Evolutionary conservation across 2,329 filamentous ascomycete species (phyloP).

Genomic region (Claviceps sorghi): DNA sequence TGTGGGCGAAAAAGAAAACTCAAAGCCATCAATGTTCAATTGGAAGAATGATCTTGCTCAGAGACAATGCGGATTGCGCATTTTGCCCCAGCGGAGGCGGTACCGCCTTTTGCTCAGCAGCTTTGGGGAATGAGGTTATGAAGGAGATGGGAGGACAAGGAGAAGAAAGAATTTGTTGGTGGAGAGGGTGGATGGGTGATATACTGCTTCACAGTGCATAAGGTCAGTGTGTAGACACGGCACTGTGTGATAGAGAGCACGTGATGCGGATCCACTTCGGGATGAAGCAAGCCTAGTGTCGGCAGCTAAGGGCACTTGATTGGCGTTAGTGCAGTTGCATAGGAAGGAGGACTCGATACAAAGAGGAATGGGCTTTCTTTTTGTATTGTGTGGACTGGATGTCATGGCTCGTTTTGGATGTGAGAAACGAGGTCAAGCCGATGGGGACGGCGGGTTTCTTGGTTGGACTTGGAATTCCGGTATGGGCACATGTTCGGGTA

Average conservation of each 20-base stretch:
- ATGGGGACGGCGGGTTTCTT: too few species aligned
- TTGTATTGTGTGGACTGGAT: too few species aligned
- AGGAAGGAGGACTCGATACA: background rate
- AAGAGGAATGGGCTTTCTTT: background rate
- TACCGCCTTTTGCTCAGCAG: too few species aligned
- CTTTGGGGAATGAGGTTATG: too few species aligned
- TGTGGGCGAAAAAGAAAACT: too few species aligned
- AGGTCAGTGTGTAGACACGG: constrained; percentile 11
- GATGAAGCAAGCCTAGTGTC: background rate
- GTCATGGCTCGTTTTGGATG: too few species aligned
- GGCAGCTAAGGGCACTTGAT: background rate
- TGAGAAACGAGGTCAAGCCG: too few species aligned
- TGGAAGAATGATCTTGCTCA: background rate
- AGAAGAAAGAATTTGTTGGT: background rate
- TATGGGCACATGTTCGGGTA: too few species aligned
- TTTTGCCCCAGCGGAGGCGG: too few species aligned
- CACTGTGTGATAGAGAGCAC: constrained; percentile 13
- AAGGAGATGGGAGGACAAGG: too few species aligned
- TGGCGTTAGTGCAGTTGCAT: background rate
- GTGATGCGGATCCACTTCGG: constrained; percentile 9
- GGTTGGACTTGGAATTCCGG: too few species aligned
- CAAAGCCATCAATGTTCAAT: background rate
- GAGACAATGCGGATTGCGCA: too few species aligned
- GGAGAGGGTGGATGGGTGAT: constrained; percentile 9
- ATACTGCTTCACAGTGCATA: constrained; percentile 21